These are phyloP conservation scores for Diaporthe humulicola DNA, from an alignment of 2,329 filamentous ascomycete species.

Conservation along the genomic window DNA sequence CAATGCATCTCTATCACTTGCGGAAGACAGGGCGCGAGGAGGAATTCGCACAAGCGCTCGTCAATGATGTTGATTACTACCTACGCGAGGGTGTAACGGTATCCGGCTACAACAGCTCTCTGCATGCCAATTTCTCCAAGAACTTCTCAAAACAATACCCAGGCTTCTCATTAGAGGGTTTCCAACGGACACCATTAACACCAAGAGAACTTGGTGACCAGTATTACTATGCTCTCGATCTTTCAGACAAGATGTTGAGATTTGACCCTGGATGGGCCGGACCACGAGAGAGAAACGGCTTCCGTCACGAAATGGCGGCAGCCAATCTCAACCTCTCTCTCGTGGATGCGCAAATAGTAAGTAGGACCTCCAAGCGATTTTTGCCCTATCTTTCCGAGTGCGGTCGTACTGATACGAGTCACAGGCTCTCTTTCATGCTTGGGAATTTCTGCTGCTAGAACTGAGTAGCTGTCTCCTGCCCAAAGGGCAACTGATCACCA, in stretches of 20 bases:
- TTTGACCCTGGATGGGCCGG: constrained; percentile 86
- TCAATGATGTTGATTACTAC: constrained; percentile 84
- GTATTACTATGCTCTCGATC: constrained; percentile 87
- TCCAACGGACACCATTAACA: constrained; percentile 81
- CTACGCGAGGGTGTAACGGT: constrained; percentile 82
- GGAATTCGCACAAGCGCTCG: constrained; percentile 76
- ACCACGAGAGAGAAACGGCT: constrained; percentile 74
- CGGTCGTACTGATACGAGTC: not conserved
- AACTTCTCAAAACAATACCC: constrained; percentile 87
- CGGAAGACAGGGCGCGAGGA: constrained; percentile 79
- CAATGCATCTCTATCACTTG: constrained; percentile 90
- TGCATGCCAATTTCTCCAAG: constrained; percentile 86
- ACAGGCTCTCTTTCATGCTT: constrained; percentile 85
- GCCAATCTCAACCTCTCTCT: constrained; percentile 93
- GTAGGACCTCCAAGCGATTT: constrained; percentile 47
- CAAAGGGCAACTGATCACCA: constrained; percentile 67
- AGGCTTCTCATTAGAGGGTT: constrained; percentile 79
- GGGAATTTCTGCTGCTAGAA: constrained; percentile 90
- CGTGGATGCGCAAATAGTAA: constrained; percentile 90
- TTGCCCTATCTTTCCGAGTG: not conserved
- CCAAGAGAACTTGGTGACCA: constrained; percentile 76
- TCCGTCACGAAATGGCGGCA: constrained; percentile 83
- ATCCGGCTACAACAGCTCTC: constrained; percentile 86
- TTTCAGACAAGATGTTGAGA: constrained; percentile 81
- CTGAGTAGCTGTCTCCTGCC: constrained; percentile 75